Base-by-base conservation (phyloP, 2,329 filamentous ascomycete genomes). In the Penicillium sp. region DNA sequence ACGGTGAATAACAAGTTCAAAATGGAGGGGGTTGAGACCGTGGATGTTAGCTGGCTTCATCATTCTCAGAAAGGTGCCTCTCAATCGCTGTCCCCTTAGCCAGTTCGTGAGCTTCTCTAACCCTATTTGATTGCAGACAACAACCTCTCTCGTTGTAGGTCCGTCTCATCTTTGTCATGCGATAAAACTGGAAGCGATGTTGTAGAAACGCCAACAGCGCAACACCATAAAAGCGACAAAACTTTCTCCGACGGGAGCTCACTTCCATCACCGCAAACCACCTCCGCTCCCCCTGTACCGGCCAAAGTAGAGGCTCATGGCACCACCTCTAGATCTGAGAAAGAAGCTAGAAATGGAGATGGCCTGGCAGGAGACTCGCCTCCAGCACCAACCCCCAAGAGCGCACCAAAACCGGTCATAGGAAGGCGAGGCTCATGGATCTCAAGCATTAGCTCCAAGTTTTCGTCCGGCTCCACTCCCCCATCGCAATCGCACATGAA, bases 31-130 rank as follows among this genome's bases (percentile, higher is more conserved):
- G 86, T 91, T 67, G 88, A 92, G 76, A 89, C 90, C 68, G 86
- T 96, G 73, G 92, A 96, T 79, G 92, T 96, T 73, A 93, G 90
- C 78, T 96, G 92, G 92, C 90, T 96, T 83, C 91, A 95, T 79
- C 90, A 91, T 74, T 87, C 90, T 70, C 88, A 89, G 66, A 93
- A 91, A 90, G 92, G 92, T 91, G 78, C 79, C 35, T 11, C 15
- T 13, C 35, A 15, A 19, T 49, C 13, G 38, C 38, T 49, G 50
- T 26, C 59, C 31, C 49, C 41, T 48, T 13, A 48, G 31, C 45
- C 29, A 19, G 11, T 17, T 7, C 44, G 35, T 38, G 35, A n/a
- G 50, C 44, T 45, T 29, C 11, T 57, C 58, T 63, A 60, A 66
- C 46, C 11, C 41, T 30, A 38, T 29, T 13, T 41, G 35, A 41